phyloP scores from a whole-genome alignment of 2,329 filamentous ascomycete species.

The Cladosporium austrohemisphaericum region DNA sequence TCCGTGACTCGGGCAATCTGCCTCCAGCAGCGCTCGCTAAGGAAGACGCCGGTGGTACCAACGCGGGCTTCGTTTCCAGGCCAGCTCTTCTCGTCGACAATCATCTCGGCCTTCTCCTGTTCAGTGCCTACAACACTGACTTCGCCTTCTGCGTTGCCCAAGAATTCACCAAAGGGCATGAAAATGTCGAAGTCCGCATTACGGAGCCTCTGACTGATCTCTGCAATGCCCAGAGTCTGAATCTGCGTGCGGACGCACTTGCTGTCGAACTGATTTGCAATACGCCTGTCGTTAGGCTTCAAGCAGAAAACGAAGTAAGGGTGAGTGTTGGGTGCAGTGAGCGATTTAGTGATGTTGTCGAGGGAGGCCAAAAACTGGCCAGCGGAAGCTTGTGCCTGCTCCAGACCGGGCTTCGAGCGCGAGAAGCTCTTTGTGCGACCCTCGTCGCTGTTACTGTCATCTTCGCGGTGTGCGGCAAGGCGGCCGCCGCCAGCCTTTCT shows the following conservation, averaged over 20 bases:
- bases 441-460: conserved; percentile 42
- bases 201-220: conserved; percentile 88
- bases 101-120: conserved; percentile 81
- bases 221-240: conserved; percentile 91
- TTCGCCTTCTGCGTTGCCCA: conserved; percentile 81
- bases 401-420: conserved; percentile 36
- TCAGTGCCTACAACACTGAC: conserved; percentile 86
- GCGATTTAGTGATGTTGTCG: conserved; percentile 83
- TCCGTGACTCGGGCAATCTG: conserved; percentile 77
- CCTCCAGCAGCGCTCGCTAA: conserved; percentile 94
- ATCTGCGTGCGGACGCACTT: conserved; percentile 95
- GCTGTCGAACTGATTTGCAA: conserved; percentile 98
- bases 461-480: conserved; percentile 39
- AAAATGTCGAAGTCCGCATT: conserved; percentile 96
- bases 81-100: conserved; percentile 92
- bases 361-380: conserved; percentile 87
- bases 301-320: conserved; percentile 95
- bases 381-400: conserved; percentile 76
- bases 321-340: conserved; percentile 79
- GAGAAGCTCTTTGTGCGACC: conserved; percentile 37
- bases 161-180: conserved; percentile 90
- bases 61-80: conserved; percentile 85
- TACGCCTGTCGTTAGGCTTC: conserved; percentile 93
- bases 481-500: conserved; percentile 61
- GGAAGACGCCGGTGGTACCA: conserved; percentile 88